phyloP scores from a whole-genome alignment of 169 alveolate genomes.

The Plasmodium relictum region DNA sequence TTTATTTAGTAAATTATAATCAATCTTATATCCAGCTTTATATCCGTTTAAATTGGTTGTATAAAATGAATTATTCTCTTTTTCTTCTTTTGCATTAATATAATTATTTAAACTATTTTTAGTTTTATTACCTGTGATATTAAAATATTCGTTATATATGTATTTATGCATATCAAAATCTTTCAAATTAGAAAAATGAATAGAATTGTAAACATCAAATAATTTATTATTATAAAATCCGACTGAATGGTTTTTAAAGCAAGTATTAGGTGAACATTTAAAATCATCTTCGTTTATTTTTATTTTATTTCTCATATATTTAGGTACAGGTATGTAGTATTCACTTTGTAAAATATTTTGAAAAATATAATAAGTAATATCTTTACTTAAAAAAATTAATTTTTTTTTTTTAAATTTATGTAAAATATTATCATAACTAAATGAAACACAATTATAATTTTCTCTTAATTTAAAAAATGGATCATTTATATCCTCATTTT shows the following conservation, averaged over 20 bases:
- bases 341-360: conserved; percentile 62
- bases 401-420: conserved; percentile 26
- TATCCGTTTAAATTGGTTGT: conserved; percentile 24
- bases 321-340: conserved; percentile 73
- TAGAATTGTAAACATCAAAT: conserved; percentile 29
- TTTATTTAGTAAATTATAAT: conserved; percentile 28
- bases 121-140: conserved; percentile 1
- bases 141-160: conserved; percentile 46
- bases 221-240: conserved; percentile 71
- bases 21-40: conserved; percentile 55
- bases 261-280: conserved; percentile 38
- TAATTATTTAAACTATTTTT: conserved; percentile 11
- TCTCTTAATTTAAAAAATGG: background rate
- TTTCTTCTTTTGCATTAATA: conserved; percentile 12
- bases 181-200: conserved; percentile 47
- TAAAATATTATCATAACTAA: conserved; percentile 17
- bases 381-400: conserved; percentile 45
- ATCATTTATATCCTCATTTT: background rate
- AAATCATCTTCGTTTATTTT: conserved; percentile 51
- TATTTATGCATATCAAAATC: conserved; percentile 68
- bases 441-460: background rate
- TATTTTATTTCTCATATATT: conserved; percentile 72
- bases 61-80: background rate
- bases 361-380: conserved; percentile 46
- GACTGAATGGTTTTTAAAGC: conserved; percentile 55